Conservation (phyloP, 202 grass and related monocot species). For the Elaeis oleifera region DNA sequence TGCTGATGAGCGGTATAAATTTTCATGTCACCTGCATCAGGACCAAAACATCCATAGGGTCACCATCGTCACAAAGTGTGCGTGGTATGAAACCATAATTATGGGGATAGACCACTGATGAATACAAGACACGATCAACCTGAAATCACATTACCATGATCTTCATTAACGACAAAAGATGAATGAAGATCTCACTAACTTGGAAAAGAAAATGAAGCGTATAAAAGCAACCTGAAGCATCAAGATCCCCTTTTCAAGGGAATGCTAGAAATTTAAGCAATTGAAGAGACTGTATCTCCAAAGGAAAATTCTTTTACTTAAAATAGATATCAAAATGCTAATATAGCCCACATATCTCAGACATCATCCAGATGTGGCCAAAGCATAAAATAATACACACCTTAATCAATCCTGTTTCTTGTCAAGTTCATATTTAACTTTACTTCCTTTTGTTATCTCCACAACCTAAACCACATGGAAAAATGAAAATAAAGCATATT, state of each 20-base stretch:
- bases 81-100: constrained; percentile 81
- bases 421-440: constrained; percentile 82
- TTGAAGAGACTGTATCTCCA: no score
- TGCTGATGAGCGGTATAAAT: constrained; percentile 5
- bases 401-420: constrained; percentile 85
- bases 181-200: not conserved
- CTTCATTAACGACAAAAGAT: not conserved
- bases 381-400: constrained; percentile 18
- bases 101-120: constrained; percentile 74
- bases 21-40: constrained; percentile 55
- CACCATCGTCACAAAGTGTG: constrained; percentile 66
- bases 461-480: constrained; percentile 48
- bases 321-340: not conserved
- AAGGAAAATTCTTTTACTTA: not conserved
- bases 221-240: not conserved
- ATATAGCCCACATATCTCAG: not conserved
- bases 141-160: constrained; percentile 16
- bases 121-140: constrained; percentile 74
- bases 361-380: constrained; percentile 5
- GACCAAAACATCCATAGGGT: constrained; percentile 77
- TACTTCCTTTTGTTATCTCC: constrained; percentile 83
- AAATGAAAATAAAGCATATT: not conserved
- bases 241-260: no score
- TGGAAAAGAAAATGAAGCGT: not conserved
- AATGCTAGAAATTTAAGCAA: no score